Conservation (phyloP, 306 rosid species). For the Carpinus fangiana region DNA sequence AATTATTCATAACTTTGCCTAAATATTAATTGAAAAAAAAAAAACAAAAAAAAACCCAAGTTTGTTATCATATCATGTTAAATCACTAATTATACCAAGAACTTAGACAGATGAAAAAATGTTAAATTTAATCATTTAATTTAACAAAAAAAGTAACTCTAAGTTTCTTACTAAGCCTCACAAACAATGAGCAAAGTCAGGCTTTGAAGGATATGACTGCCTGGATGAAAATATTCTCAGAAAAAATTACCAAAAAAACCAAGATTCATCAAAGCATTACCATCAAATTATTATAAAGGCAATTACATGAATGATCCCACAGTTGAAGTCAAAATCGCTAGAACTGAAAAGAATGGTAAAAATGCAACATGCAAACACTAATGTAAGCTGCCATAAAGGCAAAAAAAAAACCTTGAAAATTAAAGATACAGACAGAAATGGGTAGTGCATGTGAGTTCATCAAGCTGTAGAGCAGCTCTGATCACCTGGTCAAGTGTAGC, state of each 20-base stretch:
- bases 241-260: no score
- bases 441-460: constrained; percentile 1
- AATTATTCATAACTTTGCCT: background rate
- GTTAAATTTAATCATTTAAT: no score
- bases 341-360: background rate
- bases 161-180: background rate
- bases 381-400: background rate
- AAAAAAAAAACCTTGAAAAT: background rate
- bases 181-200: background rate
- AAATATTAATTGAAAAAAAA: background rate
- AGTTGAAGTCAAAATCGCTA: background rate
- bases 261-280: no score
- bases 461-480: background rate
- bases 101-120: no score
- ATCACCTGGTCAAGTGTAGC: background rate
- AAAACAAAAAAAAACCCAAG: background rate
- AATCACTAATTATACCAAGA: no score
- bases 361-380: background rate
- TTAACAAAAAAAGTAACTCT: background rate
- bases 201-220: background rate
- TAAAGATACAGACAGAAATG: background rate
- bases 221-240: background rate
- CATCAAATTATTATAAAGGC: background rate
- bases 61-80: no score
- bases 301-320: background rate